Base-by-base conservation (phyloP, 371 early-diverging fungal genomes). In the Dichotomocladium elegans region DNA sequence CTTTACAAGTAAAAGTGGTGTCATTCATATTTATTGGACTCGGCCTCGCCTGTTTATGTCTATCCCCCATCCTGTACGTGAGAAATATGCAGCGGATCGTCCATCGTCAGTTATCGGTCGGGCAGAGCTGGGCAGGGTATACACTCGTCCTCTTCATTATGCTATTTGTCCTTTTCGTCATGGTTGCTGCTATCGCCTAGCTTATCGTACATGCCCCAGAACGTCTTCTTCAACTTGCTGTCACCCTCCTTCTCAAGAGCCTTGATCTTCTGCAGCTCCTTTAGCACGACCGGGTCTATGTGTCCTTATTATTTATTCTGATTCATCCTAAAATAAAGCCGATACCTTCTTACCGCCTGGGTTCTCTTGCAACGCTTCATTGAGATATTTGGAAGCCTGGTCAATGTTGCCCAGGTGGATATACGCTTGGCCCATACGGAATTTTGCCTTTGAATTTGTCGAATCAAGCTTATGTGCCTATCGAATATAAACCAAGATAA, bases 351-450 rank as follows among this genome's bases (percentile, higher is more conserved):
- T 62, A 70, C 74, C 74, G 31, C 51, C 41, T 3, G 74, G 74
- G 25, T 70, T 62, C 22, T 45, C 28, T n/a, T 31, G 34, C 26
- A 60, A 31, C 0, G 62, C 66, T 15, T 64, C 46, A 5, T 44
- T 55, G 5, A 74, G 42, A 2, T 62, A 50, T 7, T 47, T 30
- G 19, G 62, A 58, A 5, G 74, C 74, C 21, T 62, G 29, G 12
- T 68, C 71, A n/a, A 58, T 25, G 27, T 65, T 50, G 42, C 66
- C 66, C 9, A 49, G 30, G 21, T 66, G 57, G 35, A 59, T 44
- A 54, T 74, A 53, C 1, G 68, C 74, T 47, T 74, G 74, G 1
- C 71, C 74, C 56, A 68, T 54, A 22, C 74, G 58, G 31, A 74
- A 74, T 33, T 66, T 67, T 22, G 69, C 58, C 34, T 74, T 74